Evolutionary conservation across 306 rosid species (phyloP), one percentile per base, ranked within the genome.

Genomic region (Ceratonia siliqua): DNA sequence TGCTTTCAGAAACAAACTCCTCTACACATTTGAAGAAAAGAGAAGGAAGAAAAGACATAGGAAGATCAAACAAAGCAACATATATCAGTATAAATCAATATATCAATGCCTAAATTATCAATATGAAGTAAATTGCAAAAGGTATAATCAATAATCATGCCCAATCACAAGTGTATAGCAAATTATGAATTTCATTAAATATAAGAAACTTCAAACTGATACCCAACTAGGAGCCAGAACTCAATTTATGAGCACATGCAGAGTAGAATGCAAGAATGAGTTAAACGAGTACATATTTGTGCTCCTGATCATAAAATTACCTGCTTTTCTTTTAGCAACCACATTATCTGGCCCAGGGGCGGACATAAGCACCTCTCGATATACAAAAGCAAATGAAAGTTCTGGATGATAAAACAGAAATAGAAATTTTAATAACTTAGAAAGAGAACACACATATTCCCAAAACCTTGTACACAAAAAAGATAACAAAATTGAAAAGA

Each of bases 301-400:
- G 45, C 68, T 61, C 57, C 43, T 33, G 62, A 32, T 64, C 68
- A 75, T 66, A 28, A 70, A 28, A 52, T 32, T 83, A 92, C 96
- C 97, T 82, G 91, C 90, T 92, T 94, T 94, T 78, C 97, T 83
- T 86, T 94, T 94, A 33, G 86, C 77, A 79, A 61, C 76, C 27
- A 82, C 78, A 78, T 81, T 89, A 36, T 82, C 91, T 17, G 79
- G 79, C 62, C 48, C 12, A 3, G 82, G 53, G 25, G 77, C 45
- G 36, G 86, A 79, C 45, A 17, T 35, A 53, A 69, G 76, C 79
- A 86, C 91, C 72, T 94, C 96, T 74, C 99, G 86, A 87, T 84
- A 94, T 62, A 94, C 99, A 82, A 92, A 94, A 35, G 92, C 86
- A 89, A 77, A 87, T 48, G 96, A 93, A 27, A 15, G 1, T 55